Evolutionary conservation across 257 asterid genomes (phyloP).

Genomic region (Gardenia jasminoides): DNA sequence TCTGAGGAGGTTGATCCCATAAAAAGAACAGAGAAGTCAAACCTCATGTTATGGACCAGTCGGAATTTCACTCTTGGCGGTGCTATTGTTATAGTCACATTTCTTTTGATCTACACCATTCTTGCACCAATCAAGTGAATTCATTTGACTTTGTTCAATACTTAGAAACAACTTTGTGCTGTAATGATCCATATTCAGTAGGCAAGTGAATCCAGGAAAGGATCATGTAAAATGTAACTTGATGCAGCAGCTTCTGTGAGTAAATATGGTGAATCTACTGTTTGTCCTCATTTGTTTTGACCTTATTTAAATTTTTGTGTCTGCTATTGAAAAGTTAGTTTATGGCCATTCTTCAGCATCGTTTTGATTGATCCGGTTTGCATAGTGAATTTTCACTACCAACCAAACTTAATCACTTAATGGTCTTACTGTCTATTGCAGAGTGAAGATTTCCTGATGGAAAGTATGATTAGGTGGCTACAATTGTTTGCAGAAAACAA

Average conservation of each 20-base stretch:
- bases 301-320: background rate
- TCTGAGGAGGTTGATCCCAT: conserved; percentile 97
- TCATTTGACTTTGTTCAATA: background rate
- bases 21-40: conserved; percentile 80
- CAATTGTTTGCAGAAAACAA: background rate
- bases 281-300: background rate
- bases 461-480: too few relatives aligned
- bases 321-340: conserved; percentile 1
- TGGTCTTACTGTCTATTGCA: too few relatives aligned
- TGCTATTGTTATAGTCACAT: conserved; percentile 66
- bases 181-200: conserved; percentile 21
- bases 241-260: conserved; percentile 16
- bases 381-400: background rate
- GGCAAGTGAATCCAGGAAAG: conserved; percentile 9
- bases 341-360: background rate
- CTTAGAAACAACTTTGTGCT: conserved; percentile 8
- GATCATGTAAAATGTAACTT: conserved; percentile 13
- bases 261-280: background rate
- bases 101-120: conserved; percentile 72
- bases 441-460: background rate
- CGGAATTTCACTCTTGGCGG: conserved; percentile 63
- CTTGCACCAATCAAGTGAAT: conserved; percentile 57
- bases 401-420: background rate
- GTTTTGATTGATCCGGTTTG: background rate
- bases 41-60: conserved; percentile 87